phyloP scores from a whole-genome alignment of 1,284 basidiomycete genomes.

The Heterobasidion parviporum region DNA sequence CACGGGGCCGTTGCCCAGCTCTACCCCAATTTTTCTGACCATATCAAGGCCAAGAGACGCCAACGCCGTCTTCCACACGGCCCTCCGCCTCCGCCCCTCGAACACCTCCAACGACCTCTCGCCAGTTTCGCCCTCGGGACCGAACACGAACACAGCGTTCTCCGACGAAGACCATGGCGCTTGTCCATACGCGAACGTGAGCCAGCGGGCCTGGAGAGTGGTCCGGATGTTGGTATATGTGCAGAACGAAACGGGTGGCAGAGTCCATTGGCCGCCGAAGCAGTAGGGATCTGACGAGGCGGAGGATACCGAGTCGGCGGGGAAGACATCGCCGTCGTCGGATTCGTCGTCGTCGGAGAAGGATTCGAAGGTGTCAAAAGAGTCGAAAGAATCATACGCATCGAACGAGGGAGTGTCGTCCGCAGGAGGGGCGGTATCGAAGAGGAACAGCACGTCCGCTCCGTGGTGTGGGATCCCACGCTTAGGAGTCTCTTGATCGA shows the following conservation, averaged over 20 bases:
- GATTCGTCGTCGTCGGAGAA: slow-evolving; percentile 13
- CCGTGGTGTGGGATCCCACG: slow-evolving; percentile 57
- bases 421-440: slow-evolving; percentile 54
- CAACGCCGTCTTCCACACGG: slow-evolving; percentile 54
- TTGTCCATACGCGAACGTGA: slow-evolving; percentile 65
- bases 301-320: slow-evolving; percentile 3
- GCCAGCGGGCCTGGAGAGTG: slow-evolving; percentile 62
- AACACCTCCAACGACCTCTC: slow-evolving; percentile 51
- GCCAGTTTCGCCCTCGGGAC: slow-evolving; percentile 61
- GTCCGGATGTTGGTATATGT: slow-evolving; percentile 57
- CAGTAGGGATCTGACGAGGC: slow-evolving; percentile 9
- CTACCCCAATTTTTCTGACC: slow-evolving; percentile 63
- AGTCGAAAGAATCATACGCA: neutral
- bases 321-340: slow-evolving; percentile 13
- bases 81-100: slow-evolving; percentile 35
- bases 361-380: slow-evolving; percentile 6
- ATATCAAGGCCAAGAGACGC: slow-evolving; percentile 56
- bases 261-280: slow-evolving; percentile 31
- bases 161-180: slow-evolving; percentile 48
- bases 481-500: slow-evolving; percentile 67
- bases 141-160: slow-evolving; percentile 66
- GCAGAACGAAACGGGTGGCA: slow-evolving; percentile 51
- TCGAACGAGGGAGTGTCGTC: slow-evolving; percentile 19
- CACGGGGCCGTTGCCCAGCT: slow-evolving; percentile 60
- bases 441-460: slow-evolving; percentile 65